Percentiles rank a stretch among this genome's conserved stretches.
These are phyloP conservation scores for Penicillium odoratum DNA, from an alignment of 495 filamentous ascomycete species.

Conservation along the genomic window DNA sequence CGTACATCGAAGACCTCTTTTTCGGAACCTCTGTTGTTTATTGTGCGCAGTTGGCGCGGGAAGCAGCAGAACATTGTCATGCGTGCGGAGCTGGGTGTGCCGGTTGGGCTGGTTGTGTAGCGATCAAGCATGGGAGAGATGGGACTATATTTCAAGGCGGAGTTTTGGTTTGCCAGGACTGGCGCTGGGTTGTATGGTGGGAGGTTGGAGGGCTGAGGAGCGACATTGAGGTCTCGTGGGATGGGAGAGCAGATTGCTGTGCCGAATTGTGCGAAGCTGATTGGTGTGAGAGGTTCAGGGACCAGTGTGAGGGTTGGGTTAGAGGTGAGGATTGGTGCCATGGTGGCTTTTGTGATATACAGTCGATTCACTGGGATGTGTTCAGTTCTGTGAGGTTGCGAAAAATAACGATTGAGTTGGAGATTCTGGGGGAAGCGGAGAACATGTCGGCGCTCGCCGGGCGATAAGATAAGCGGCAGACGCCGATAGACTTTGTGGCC, in stretches of 20 bases:
- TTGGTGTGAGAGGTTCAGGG: conserved; percentile 60
- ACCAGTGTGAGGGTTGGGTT: conserved; percentile 37
- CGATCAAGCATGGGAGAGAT: conserved; percentile 69
- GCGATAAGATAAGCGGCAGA: conserved; percentile 1
- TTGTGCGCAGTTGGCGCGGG: conserved; percentile 54
- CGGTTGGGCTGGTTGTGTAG: conserved; percentile 66
- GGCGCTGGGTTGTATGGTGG: conserved; percentile 39
- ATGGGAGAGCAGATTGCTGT: conserved; percentile 75
- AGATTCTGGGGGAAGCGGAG: conserved; percentile 1
- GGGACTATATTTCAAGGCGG: conserved; percentile 80
- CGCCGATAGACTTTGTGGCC: background rate
- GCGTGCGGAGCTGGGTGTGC: conserved; percentile 55
- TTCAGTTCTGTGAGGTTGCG: background rate
- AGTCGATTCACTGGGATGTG: background rate
- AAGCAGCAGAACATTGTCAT: conserved; percentile 92
- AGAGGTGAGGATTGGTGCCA: conserved; percentile 36
- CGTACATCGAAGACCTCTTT: conserved; percentile 60
- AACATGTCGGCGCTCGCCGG: background rate
- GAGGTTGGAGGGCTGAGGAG: conserved; percentile 40
- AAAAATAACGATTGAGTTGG: background rate
- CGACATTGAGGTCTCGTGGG: conserved; percentile 49
- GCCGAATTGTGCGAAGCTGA: conserved; percentile 77
- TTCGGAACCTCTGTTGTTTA: conserved; percentile 17
- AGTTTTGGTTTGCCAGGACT: conserved; percentile 76
- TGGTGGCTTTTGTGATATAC: conserved; percentile 3